Conservation (phyloP, 345 rosid species). For the Hibiscus trionum region DNA sequence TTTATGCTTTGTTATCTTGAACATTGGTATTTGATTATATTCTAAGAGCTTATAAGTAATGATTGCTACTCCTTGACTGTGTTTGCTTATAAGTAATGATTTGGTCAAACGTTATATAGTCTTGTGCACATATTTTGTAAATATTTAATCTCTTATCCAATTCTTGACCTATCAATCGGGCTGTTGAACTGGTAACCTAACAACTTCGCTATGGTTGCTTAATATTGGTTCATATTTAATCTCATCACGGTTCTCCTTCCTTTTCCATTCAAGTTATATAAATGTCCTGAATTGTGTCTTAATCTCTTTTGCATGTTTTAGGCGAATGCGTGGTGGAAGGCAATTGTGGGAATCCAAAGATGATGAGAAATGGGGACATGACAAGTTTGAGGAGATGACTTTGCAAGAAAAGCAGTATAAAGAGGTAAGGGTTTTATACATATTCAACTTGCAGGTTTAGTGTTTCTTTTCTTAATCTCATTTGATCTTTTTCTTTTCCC, state of each 20-base stretch:
- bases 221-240: neutral
- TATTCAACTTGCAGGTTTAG: neutral
- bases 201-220: too few species aligned
- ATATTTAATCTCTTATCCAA: too few species aligned
- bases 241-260: neutral
- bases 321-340: neutral
- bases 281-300: neutral
- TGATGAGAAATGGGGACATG: neutral
- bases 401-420: neutral
- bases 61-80: too few species aligned
- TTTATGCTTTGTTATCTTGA: too few species aligned
- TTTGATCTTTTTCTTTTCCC: neutral
- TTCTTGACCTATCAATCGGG: too few species aligned
- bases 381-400: neutral
- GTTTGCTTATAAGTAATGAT: too few species aligned
- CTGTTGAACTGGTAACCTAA: too few species aligned
- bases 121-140: too few species aligned
- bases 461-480: neutral
- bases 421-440: neutral
- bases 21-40: too few species aligned
- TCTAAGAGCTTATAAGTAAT: too few species aligned
- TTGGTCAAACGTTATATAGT: too few species aligned
- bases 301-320: neutral
- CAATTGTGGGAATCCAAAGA: neutral
- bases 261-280: neutral